Base-by-base conservation (phyloP, 257 asterid genomes). In the Catharanthus roseus region DNA sequence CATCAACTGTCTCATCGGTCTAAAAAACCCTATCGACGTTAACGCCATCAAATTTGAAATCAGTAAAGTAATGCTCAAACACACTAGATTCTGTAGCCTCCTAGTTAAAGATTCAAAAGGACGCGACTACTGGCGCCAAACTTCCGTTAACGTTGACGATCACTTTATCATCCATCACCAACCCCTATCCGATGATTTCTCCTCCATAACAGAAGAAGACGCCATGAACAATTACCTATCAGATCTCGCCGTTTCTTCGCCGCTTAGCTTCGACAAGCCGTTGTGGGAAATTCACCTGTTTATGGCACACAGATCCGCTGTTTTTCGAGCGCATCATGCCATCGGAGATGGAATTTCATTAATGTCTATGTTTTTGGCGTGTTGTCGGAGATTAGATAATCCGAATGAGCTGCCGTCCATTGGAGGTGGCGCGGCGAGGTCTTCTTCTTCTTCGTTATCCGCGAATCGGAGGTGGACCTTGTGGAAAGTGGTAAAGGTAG, bases 341-440 rank as follows among this genome's bases (percentile, higher is more conserved):
- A 85, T 91, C 1, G 97, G 97, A 21, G 97, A 91, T 72, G 97
- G 96, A 44, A 78, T 85, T 28, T 89, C 97, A 3, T 28, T 85
- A 31, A 81, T 88, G 90, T 84, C 97, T 45, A 65, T 88, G 86
- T 75, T 90, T n/a, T 71, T 89, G 49, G 71, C 90, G 50, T 67
- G 84, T 74, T 89, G 90, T 64, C 74, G 96, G 76, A 83, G 75
- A n/a, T 77, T 67, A 2, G 84, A 75, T 16, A 90, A 85, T 38
- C 89, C 96, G 16, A 29, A 67, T 61, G 78, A 51, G 74, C 31
- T 9, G 45, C 91, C 90, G 45, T 61, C 74, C 0, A 49, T 80
- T 3, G 76, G 70, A n/a, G n/a, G n/a, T 0, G 85, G 83, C 0
- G 69, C 78, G 36, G 83, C 86, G 2, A 45, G 67, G 5, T 72